phyloP scores from a whole-genome alignment of 345 rosid genomes.

The Pistacia atlantica region DNA sequence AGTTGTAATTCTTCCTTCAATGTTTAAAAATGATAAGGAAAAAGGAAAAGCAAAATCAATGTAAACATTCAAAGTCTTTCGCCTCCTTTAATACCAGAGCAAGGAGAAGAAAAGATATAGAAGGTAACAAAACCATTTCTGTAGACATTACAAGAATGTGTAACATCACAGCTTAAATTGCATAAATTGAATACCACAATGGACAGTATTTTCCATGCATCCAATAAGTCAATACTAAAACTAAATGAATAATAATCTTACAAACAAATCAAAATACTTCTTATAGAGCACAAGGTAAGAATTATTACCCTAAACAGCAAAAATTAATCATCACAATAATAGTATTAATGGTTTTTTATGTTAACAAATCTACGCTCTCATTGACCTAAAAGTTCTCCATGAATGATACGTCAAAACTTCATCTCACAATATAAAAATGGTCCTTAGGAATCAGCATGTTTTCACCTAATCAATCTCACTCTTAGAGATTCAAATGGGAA shows the following conservation, averaged over 20 bases:
- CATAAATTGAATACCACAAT: neutral
- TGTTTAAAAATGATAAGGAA: neutral
- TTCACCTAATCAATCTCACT: neutral
- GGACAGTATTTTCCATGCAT: neutral
- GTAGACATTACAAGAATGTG: neutral
- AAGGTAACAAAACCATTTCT: neutral
- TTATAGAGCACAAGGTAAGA: neutral
- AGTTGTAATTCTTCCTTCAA: neutral
- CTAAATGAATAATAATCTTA: neutral
- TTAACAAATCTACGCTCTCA: neutral
- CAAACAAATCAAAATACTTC: neutral
- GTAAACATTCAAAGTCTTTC: neutral
- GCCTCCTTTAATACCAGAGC: neutral
- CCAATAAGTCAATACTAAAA: conserved; percentile 3
- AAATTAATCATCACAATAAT: too few species aligned
- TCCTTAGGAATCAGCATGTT: neutral
- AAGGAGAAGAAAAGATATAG: neutral
- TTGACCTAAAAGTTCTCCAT: neutral
- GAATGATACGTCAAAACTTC: neutral
- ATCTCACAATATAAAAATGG: neutral
- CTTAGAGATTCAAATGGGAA: neutral
- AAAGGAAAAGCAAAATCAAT: neutral
- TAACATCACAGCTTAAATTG: neutral
- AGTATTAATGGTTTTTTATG: neutral
- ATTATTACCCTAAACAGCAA: neutral